Evolutionary conservation across 164 flowering plant species (phyloP), one percentile per base, ranked within the genome.

Genomic region (Magnolia officinalis): DNA sequence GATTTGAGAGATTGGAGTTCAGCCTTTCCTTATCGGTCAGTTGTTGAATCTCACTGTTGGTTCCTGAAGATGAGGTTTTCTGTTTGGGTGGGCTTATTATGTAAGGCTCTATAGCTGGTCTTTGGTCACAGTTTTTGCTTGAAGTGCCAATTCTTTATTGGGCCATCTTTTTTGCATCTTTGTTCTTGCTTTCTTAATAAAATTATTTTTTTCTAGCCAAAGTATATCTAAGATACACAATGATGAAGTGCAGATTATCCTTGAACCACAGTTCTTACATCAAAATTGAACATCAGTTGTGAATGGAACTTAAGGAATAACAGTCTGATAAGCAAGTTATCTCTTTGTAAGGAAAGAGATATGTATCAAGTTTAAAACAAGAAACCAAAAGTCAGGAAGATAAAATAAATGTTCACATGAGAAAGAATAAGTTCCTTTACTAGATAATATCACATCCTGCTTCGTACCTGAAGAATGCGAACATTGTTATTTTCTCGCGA

Each of bases 401-500:
- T 8, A 21, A 7, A 49, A 31, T 50, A 71, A 50, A 37, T 37
- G 45, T 37, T 37, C 8, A 1, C 20, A 6, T 58, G 1, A 72
- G 29, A 14, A 18, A 58, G 50, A 61, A 6, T 29, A 19, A n/a
- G 4, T 73, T 55, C 67, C 50, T 18, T 21, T 21, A 31, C 45
- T 69, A 74, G 75, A 67, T 50, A 75, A 67, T 23, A 70, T 65
- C 19, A 18, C 50, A 45, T 18, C 29, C 71, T 37, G 45, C 45
- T 37, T 37, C 14, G 58, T 90, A 96, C 99, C 97, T 96, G 98
- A 83, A 93, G 87, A 82, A 93, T 91, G 80, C 98, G 95, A 76
- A 92, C 98, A 85, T 88, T 89, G 85, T 92, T 93, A 82, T 89
- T 96, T 78, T 93, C 98, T 68, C 98, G 84, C 18, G 90, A 87